Base-by-base conservation (phyloP, 2,329 filamentous ascomycete genomes). In the Malbranchea zuffiana region DNA sequence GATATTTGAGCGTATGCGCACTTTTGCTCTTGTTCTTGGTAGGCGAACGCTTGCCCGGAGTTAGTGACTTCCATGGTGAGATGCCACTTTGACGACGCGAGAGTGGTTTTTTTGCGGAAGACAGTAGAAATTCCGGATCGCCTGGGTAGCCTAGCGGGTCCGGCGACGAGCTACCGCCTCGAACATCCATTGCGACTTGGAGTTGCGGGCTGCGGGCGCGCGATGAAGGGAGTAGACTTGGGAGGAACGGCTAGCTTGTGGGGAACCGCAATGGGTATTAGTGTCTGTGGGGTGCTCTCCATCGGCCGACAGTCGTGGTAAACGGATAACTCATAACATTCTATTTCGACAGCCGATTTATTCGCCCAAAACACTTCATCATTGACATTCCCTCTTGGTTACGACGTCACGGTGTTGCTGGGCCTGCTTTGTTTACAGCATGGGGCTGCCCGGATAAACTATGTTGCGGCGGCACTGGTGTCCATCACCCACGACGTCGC, bases 121-220 rank as follows among this genome's bases (percentile, higher is more conserved):
- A 63, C 19, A 64, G 55, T 20, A 64, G 46, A 45, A 62, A 63
- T 13, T 62, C 55, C 23, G 51, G 54, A 45, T 64, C 59, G 39
- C 59, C 61, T 42, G 61, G 54, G 31, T 61, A 60, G 17, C 55
- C 60, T 39, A 64, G 52, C 35, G 62, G 52, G 51, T 64, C 61
- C 30, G 61, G 60, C 27, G 61, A 64, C 41, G 61, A 63, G 45
- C 52, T 62, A 35, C 49, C 40, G 42, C 52, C 61, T 46, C 52
- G 55, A 40, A 53, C 53, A 39, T 51, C 51, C 51, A 60, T 57
- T 39, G 36, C 40, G 28, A 42, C 29, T 15, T 13, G 16, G 21
- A 21, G 26, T 31, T 25, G 28, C 26, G 31, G n/a, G 23, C 20
- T 28, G 23, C 18, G 17, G 18, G 23, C 8, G 15, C 1, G 28